phyloP scores from a whole-genome alignment of 2,329 filamentous ascomycete genomes.

The Aureobasidium mangrovei region DNA sequence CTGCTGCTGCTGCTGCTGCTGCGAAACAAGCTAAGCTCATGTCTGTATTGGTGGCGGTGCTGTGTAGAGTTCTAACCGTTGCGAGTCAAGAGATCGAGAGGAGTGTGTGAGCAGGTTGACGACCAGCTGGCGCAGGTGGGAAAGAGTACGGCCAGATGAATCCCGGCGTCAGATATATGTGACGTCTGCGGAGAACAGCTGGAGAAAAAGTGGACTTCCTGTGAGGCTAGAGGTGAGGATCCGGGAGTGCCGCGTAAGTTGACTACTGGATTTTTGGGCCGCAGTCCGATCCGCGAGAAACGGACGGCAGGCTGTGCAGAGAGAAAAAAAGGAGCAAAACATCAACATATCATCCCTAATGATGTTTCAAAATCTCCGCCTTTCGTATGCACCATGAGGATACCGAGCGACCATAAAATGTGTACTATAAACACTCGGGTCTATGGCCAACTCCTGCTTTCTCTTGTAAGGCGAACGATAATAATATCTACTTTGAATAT shows the following conservation, averaged over 20 bases:
- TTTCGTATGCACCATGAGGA: neutral
- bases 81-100: too few relatives aligned
- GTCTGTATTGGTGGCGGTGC: constrained; percentile 12
- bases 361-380: neutral
- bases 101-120: neutral
- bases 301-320: constrained; percentile 4
- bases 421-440: neutral
- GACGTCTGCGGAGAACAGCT: constrained; percentile 8
- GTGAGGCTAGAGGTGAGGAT: neutral
- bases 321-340: neutral
- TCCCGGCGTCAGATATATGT: neutral
- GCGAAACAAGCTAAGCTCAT: constrained; percentile 16
- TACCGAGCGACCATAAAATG: neutral
- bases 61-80: neutral
- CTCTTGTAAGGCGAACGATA: neutral
- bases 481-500: too few relatives aligned
- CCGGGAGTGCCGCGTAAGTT: constrained; percentile 12
- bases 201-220: constrained; percentile 5
- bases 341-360: neutral
- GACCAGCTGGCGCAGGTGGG: neutral
- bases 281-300: neutral
- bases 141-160: neutral
- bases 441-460: neutral
- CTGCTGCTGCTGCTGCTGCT: constrained; percentile 22
- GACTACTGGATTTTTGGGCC: neutral